A percentile compares a stretch with the other conserved stretches of the same genome.
These are phyloP conservation scores for Fragilariopsis cylindrus DNA, from an alignment of 108 stramenopile species.

Conservation along the genomic window DNA sequence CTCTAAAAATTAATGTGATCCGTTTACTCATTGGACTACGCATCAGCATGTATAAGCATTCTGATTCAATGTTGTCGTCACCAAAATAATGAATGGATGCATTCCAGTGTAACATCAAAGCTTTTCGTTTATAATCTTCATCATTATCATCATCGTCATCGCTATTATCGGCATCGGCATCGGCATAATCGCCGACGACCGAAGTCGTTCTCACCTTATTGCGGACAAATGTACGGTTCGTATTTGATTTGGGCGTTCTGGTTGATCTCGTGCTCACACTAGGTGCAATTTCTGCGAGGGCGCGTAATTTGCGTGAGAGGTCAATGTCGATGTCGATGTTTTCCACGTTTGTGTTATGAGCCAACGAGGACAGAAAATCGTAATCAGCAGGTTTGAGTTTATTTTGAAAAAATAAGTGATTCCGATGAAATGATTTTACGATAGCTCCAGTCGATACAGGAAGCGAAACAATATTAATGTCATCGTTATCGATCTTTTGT, in stretches of 20 bases:
- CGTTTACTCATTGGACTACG: conserved; percentile 44
- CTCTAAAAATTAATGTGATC: conserved; percentile 67
- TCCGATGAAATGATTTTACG: not conserved
- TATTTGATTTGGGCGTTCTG: not conserved
- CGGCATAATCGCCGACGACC: no score
- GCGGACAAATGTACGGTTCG: not conserved
- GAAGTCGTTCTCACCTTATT: not conserved
- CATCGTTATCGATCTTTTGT: not conserved
- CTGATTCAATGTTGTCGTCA: conserved; percentile 55
- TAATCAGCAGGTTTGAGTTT: conserved; percentile 1
- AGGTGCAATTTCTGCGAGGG: no score
- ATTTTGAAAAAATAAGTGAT: not conserved
- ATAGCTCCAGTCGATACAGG: not conserved
- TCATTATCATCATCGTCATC: conserved; percentile 1
- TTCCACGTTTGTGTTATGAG: not conserved
- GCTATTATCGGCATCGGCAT: not conserved
- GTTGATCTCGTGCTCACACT: not conserved
- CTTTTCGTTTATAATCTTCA: not conserved
- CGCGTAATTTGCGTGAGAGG: not conserved
- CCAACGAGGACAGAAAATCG: not conserved
- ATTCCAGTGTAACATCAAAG: not conserved
- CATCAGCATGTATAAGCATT: conserved; percentile 65
- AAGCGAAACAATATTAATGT: not conserved
- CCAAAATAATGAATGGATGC: conserved; percentile 36
- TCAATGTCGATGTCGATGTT: not conserved